phyloP scores from a whole-genome alignment of 345 rosid species.

The Gossypium ekmanianum region DNA sequence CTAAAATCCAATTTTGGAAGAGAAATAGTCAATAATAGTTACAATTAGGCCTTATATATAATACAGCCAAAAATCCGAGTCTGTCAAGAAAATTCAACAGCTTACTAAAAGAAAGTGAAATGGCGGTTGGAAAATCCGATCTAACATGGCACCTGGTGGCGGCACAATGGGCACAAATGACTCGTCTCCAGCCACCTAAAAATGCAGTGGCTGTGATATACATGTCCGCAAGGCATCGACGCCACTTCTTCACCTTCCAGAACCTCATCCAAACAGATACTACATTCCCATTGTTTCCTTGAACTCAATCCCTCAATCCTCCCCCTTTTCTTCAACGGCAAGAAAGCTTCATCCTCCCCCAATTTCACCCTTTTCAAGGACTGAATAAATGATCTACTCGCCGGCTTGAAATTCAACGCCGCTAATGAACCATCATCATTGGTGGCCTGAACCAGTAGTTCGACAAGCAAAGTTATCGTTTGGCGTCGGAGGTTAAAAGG shows the following conservation, averaged over 20 bases:
- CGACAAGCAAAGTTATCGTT: background rate
- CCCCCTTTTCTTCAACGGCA: background rate
- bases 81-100: background rate
- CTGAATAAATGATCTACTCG: background rate
- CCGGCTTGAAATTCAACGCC: conserved; percentile 9
- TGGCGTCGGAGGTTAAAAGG: background rate
- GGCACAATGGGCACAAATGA: conserved; percentile 11
- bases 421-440: background rate
- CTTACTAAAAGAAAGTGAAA: background rate
- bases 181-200: conserved; percentile 2
- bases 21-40: too few species aligned
- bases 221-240: conserved; percentile 9
- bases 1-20: too few species aligned
- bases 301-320: background rate
- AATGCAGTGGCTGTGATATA: background rate
- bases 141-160: background rate
- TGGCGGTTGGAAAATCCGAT: background rate
- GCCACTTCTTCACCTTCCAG: background rate
- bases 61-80: too few species aligned
- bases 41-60: too few species aligned
- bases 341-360: background rate
- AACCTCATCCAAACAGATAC: background rate
- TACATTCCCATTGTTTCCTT: background rate
- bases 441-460: background rate
- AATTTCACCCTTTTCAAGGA: conserved; percentile 2